phyloP scores from a whole-genome alignment of 2,329 filamentous ascomycete species.

The Pseudogymnoascus sp. region DNA sequence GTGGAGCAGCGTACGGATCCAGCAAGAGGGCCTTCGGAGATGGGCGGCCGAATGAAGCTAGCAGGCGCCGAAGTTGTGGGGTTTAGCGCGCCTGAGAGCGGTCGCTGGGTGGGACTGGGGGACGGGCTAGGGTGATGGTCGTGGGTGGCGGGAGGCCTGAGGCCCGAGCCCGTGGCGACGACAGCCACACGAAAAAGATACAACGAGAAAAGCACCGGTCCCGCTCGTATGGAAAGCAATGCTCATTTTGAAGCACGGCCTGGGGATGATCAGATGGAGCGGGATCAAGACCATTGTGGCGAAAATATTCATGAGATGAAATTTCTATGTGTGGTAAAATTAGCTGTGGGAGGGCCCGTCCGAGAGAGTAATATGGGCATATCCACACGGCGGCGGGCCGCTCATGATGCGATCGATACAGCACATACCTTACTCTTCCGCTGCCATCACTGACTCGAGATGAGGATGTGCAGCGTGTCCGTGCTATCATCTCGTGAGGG shows the following conservation, averaged over 20 bases:
- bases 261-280: not conserved
- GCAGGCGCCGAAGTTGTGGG: constrained; percentile 6
- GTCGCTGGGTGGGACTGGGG: not conserved
- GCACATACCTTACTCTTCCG: not conserved
- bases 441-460: not conserved
- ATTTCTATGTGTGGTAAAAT: constrained; percentile 5
- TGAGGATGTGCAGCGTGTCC: constrained; percentile 6
- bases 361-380: constrained; percentile 4
- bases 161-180: not conserved
- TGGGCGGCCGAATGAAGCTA: constrained; percentile 5
- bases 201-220: not conserved
- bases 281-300: not conserved
- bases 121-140: not conserved
- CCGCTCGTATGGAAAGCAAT: not conserved
- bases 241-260: not conserved
- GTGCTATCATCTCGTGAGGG: constrained; percentile 4
- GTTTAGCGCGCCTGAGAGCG: constrained; percentile 2
- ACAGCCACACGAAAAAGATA: constrained; percentile 1
- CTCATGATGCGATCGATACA: constrained; percentile 5
- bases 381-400: constrained; percentile 7
- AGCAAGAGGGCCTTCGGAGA: constrained; percentile 1
- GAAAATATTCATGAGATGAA: not conserved
- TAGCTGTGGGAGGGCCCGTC: constrained; percentile 1
- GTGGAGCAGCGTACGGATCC: constrained; percentile 2
- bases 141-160: not conserved